Evolutionary conservation across 495 filamentous ascomycete species (phyloP), one percentile per base, ranked within the genome.

Genomic region (Penicillium malachiteum): DNA sequence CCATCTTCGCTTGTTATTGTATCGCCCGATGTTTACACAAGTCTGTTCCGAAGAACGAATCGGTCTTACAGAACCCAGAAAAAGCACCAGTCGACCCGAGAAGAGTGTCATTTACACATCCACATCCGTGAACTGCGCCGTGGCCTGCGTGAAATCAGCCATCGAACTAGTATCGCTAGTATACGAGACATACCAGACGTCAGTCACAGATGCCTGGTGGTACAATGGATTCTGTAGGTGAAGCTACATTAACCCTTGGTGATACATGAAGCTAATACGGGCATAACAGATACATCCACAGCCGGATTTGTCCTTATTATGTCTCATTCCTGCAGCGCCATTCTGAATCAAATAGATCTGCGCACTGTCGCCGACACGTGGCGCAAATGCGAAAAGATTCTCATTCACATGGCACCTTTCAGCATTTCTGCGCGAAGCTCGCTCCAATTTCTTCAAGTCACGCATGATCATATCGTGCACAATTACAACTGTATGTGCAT

Each of bases 11-110:
- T 57, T 79, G 12, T 71, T 78, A 18, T 68, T 80, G 21, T 76
- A 78, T 55, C 74, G 78, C 5, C 75, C 76, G 1, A 77, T 76
- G 45, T 74, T 80, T 32, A 73, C 72, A 4, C 73, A 74, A 33
- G 57, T 78, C 3, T 79, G 71, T 54, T 71, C 69, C 1, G 70
- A 72, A 10, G 49, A 67, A 33, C 64, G 64, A n/a, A 50, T 48
- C 3, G 58, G 58, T 10, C 33, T 51, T 1, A 43, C 42, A 16
- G 45, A 55, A 9, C 38, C 45, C 8, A 56, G 44, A 18, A 18
- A 30, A 17, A 30, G 7, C 18, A 46, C 31, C 10, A 1, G 34
- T 13, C 42, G 50, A 21, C 51, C 51, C 17, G 60, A 42, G 38
- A 58, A 57, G 39, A 71, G 64, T 35, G 54, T 63, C 1, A 67